phyloP scores from a whole-genome alignment of 257 asterid genomes.

The Mentha longifolia region DNA sequence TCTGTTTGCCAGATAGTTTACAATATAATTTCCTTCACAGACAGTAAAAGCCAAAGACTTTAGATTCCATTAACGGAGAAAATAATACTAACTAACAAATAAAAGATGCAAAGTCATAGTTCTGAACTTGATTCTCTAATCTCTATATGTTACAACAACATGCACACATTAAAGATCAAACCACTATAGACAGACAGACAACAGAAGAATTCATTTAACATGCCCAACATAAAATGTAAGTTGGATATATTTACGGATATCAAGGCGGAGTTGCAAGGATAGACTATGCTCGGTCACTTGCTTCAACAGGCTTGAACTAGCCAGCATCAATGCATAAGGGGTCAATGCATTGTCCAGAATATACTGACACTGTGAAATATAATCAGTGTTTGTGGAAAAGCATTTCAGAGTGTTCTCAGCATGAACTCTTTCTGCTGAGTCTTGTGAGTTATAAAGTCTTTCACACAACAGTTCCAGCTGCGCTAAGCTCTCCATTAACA shows the following conservation, averaged over 20 bases:
- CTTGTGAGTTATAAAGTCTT: conserved; percentile 96
- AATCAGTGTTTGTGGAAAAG: conserved; percentile 87
- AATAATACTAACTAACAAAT: neutral
- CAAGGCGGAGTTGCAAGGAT: conserved; percentile 96
- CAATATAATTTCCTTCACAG: conserved; percentile 93
- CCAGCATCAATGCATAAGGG: conserved; percentile 98
- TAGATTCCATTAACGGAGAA: conserved; percentile 31
- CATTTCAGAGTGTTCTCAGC: conserved; percentile 98
- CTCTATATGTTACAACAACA: conserved; percentile 17
- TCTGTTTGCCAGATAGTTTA: conserved; percentile 94
- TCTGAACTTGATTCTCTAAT: conserved; percentile 24
- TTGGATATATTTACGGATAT: conserved; percentile 79
- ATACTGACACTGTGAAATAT: conserved; percentile 96
- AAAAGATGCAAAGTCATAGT: conserved; percentile 11
- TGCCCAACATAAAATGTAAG: conserved; percentile 40
- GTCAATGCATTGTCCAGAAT: conserved; percentile 97
- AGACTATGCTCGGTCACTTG: conserved; percentile 98
- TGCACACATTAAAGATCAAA: conserved; percentile 11
- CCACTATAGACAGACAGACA: conserved; percentile 17
- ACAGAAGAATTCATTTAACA: conserved; percentile 25
- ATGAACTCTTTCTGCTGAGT: conserved; percentile 92
- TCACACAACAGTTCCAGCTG: conserved; percentile 97
- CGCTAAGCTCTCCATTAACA: conserved; percentile 93
- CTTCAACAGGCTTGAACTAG: conserved; percentile 99
- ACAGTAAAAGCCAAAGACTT: conserved; percentile 48